phyloP scores from a whole-genome alignment of 2,329 filamentous ascomycete species.

The Celoporthe dispersa region DNA sequence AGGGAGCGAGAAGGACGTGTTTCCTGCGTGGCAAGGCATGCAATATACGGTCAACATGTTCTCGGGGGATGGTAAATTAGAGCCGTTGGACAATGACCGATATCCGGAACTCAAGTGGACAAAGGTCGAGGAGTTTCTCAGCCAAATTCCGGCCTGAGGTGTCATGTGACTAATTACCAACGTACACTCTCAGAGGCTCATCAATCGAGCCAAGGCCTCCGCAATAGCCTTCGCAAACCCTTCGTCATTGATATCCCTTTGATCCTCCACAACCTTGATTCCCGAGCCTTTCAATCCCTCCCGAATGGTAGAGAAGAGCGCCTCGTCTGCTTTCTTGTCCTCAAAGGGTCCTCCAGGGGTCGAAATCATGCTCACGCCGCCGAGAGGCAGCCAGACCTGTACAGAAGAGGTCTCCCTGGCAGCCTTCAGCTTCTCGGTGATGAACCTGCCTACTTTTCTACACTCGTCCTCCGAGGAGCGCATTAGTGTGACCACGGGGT shows the following conservation, averaged over 20 bases:
- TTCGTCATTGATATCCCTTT: conserved; percentile 58
- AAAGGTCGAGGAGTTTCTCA: conserved; percentile 22
- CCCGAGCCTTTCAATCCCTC: conserved; percentile 51
- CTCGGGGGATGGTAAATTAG: conserved; percentile 29
- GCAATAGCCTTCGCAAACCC: conserved; percentile 54
- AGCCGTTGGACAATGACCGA: conserved; percentile 30
- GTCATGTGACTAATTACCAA: neutral
- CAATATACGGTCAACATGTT: conserved; percentile 32
- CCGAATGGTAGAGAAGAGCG: conserved; percentile 57
- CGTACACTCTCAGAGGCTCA: conserved; percentile 31
- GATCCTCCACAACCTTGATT: conserved; percentile 54
- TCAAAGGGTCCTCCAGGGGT: conserved; percentile 58
- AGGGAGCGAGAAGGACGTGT: conserved; percentile 24
- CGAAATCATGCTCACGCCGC: conserved; percentile 66
- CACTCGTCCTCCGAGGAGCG: conserved; percentile 65
- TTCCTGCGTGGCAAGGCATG: conserved; percentile 33
- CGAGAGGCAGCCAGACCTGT: conserved; percentile 62
- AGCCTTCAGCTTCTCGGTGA: conserved; percentile 62
- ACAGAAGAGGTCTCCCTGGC: conserved; percentile 47
- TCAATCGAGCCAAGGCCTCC: conserved; percentile 42
- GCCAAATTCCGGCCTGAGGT: neutral
- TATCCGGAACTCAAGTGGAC: conserved; percentile 32
- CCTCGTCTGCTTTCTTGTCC: conserved; percentile 47
- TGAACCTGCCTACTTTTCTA: conserved; percentile 55
- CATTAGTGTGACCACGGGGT: conserved; percentile 69